phyloP scores from a whole-genome alignment of 208 protist genomes.

The Tritrichomonas foetus region DNA sequence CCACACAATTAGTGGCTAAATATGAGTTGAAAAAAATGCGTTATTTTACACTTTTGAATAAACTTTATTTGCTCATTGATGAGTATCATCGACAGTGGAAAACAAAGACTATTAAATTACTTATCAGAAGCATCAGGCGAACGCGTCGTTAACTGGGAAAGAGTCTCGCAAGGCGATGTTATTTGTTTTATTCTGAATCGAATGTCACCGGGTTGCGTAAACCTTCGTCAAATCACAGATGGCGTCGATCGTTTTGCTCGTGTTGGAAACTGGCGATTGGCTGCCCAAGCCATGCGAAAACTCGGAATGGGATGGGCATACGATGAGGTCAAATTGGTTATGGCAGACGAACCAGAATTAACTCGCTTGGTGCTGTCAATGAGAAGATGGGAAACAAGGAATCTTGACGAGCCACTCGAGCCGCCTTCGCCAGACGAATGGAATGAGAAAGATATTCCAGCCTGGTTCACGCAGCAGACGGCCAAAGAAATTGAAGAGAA shows the following conservation, averaged over 20 bases:
- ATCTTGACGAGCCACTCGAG: slow-evolving; percentile 14
- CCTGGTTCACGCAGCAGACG: not conserved
- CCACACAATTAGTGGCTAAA: too few relatives aligned
- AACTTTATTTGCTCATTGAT: too few relatives aligned
- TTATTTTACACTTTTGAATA: too few relatives aligned
- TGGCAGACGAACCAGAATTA: not conserved
- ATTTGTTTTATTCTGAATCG: slow-evolving; percentile 24
- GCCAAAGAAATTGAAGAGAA: slow-evolving; percentile 36
- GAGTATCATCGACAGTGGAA: not conserved
- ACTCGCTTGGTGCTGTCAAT: not conserved
- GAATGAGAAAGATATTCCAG: not conserved
- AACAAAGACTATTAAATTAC: not conserved
- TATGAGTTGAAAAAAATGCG: too few relatives aligned
- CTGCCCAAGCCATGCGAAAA: slow-evolving; percentile 27
- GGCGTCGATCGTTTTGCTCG: slow-evolving; percentile 11
- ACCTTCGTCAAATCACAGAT: not conserved
- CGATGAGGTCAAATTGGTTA: not conserved
- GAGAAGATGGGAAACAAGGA: not conserved
- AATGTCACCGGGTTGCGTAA: not conserved
- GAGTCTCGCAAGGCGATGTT: slow-evolving; percentile 24
- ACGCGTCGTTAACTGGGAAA: not conserved
- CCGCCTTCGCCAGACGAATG: not conserved
- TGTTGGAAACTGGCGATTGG: not conserved
- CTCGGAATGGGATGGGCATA: slow-evolving; percentile 20
- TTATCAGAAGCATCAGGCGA: not conserved